Evolutionary conservation across 208 protist species (phyloP), one percentile per base, ranked within the genome.

Genomic region (Acanthamoeba rhysodes): DNA sequence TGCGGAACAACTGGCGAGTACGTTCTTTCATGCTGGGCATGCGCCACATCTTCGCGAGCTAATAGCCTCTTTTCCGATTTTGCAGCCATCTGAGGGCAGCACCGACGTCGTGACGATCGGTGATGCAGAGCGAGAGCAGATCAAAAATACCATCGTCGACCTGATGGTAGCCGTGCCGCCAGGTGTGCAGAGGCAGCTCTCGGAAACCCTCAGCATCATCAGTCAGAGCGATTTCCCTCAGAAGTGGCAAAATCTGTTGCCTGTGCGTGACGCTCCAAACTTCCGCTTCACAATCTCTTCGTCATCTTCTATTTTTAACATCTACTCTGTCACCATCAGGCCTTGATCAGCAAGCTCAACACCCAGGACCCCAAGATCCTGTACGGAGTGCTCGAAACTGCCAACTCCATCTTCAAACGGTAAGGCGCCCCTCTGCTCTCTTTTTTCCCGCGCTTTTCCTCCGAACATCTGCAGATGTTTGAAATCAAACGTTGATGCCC

Each of bases 211-310:
- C 68, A 94, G 97, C 55, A 95, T 99, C 48, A 99, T 99, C 82
- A 97, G 98, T 16, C 92, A 98, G 50, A 88, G 97, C 27, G 99
- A 99, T 96, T 99, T 99, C 91, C 99, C 99, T 24, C 80, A 92
- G 4, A 45, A 85, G 41, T 99, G 99, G 99, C 96, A 97, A 8
- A 95, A 97, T 88, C 97, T 99, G 8, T 94, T 99, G 22, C 94
- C 85, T 7, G 55, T 84, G 59, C 22, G 93, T 97, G 18, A 2
- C 18, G 4, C 55, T 45, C 41, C 41, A 45, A 45, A 45, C 1
- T 45, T 45, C 5, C 41, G 41, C 41, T 45, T n/a, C n/a, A n/a
- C n/a, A n/a, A n/a, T n/a, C n/a, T n/a, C n/a, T n/a, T n/a, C n/a
- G n/a, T n/a, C n/a, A n/a, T n/a, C n/a, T n/a, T n/a, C n/a, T 24